phyloP scores from a whole-genome alignment of 441 rosid species.

The Gossypium lobatum region DNA sequence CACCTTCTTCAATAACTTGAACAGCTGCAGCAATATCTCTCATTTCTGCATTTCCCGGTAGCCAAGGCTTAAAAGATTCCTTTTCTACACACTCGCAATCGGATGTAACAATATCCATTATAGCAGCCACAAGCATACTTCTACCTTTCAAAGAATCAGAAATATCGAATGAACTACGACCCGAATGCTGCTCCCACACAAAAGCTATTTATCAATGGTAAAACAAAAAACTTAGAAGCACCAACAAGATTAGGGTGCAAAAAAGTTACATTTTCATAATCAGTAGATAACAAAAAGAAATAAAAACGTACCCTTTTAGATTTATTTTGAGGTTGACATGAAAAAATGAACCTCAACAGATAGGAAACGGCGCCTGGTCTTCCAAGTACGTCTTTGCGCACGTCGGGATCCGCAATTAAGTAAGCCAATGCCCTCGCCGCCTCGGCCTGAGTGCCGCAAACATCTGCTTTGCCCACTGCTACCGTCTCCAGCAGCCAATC shows the following conservation, averaged over 20 bases:
- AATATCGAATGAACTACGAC: conserved; percentile 93
- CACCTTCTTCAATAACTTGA: conserved; percentile 91
- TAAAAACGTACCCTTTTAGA: conserved; percentile 49
- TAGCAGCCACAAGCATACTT: conserved; percentile 99
- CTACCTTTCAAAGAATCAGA: conserved; percentile 99
- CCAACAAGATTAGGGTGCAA: conserved; percentile 19
- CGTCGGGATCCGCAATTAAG: conserved; percentile 78
- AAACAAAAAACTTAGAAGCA: conserved; percentile 37
- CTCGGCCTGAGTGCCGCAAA: conserved; percentile 77
- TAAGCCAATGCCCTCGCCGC: conserved; percentile 91
- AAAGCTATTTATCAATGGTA: conserved; percentile 67
- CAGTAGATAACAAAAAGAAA: background rate
- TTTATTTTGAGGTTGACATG: conserved; percentile 60
- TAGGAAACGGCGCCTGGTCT: conserved; percentile 80
- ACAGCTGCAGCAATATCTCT: conserved; percentile 87
- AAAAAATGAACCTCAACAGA: conserved; percentile 75
- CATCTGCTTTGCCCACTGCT: conserved; percentile 40
- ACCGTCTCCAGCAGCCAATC: conserved; percentile 93
- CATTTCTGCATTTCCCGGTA: conserved; percentile 71
- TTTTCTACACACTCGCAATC: conserved; percentile 59
- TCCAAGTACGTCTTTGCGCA: conserved; percentile 62
- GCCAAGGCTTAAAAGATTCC: conserved; percentile 44
- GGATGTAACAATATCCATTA: conserved; percentile 93
- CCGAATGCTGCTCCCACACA: conserved; percentile 88
- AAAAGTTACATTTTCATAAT: conserved; percentile 3